Evolutionary conservation across 2,329 filamentous ascomycete genomes (phyloP).

Genomic region (Cladosporium sphaerospermum): DNA sequence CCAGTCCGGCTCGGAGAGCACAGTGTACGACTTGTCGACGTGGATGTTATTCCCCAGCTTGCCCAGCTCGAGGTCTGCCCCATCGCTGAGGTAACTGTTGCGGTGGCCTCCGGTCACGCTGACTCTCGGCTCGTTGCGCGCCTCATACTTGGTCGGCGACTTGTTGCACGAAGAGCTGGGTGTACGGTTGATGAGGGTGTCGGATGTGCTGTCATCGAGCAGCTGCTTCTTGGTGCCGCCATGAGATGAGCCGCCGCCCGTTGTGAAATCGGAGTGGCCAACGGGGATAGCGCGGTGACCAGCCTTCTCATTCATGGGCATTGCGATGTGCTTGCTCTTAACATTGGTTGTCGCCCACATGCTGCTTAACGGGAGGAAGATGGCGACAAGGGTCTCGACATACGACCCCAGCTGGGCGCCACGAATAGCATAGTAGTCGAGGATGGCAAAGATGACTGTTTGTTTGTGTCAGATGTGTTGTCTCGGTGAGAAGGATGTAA

Average conservation of each 20-base stretch:
- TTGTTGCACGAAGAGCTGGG: constrained; percentile 12
- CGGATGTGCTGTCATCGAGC: constrained; percentile 15
- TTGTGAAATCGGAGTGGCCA: constrained; percentile 13
- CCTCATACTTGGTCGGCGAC: constrained; percentile 14
- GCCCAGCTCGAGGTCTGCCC: constrained; percentile 21
- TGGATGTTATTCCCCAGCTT: constrained; percentile 18
- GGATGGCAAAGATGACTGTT: constrained; percentile 54
- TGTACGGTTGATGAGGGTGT: constrained; percentile 19
- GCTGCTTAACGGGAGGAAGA: constrained; percentile 60
- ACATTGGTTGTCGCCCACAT: constrained; percentile 53
- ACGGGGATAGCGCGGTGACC: constrained; percentile 18
- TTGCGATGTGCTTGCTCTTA: constrained; percentile 17
- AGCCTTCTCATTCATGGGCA: constrained; percentile 16
- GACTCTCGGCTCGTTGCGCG: constrained; percentile 7
- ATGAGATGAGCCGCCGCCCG: constrained; percentile 6
- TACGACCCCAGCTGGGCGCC: constrained; percentile 51
- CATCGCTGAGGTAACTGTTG: constrained; percentile 11
- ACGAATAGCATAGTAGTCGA: constrained; percentile 45
- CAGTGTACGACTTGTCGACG: constrained; percentile 20
- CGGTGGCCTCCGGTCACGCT: constrained; percentile 11
- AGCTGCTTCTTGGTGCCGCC: constrained; percentile 18
- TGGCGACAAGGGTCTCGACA: constrained; percentile 52
- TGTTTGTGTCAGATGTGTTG: constrained; percentile 14
- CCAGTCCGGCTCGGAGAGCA: constrained; percentile 10
- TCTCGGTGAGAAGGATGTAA: not conserved